A percentile compares a stretch with the other conserved stretches of the same genome.
These are phyloP conservation scores for Ziziphus jujuba DNA, from an alignment of 306 rosid species.

Conservation along the genomic window DNA sequence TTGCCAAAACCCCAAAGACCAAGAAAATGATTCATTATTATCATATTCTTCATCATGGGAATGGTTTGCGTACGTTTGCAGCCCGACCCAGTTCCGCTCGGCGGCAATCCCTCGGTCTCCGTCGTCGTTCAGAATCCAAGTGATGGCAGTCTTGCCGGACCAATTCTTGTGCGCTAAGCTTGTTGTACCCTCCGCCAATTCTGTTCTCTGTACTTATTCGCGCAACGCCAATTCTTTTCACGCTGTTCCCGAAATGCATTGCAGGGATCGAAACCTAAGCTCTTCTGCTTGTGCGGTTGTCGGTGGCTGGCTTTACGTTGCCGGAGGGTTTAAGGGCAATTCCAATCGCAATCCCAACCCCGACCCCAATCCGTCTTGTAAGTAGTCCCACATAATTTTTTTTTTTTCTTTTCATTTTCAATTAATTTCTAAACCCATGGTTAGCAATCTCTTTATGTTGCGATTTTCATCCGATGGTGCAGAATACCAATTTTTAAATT, in stretches of 20 bases:
- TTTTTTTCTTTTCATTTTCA: not conserved
- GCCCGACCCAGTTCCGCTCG: conserved; percentile 7
- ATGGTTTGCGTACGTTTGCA: conserved; percentile 12
- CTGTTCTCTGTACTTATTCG: no score
- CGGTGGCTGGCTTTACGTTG: conserved; percentile 19
- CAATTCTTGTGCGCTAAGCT: conserved; percentile 18
- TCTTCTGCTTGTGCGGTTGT: conserved; percentile 5
- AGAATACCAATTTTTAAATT: no score
- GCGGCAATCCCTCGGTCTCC: conserved; percentile 6
- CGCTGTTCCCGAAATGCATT: no score
- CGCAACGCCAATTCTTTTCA: no score
- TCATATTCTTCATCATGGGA: not conserved
- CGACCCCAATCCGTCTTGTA: not conserved
- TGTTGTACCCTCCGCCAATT: not conserved
- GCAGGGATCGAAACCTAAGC: not conserved
- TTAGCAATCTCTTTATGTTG: no score
- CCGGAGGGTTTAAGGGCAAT: conserved; percentile 4
- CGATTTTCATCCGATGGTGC: no score
- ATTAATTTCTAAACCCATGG: not conserved
- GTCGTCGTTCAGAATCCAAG: conserved; percentile 1
- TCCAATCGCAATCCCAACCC: not conserved
- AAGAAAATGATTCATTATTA: no score
- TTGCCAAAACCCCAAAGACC: no score
- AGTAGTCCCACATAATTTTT: not conserved
- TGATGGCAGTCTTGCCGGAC: not conserved